Conservation (phyloP, 140 eudicot species). For the Artemisia princeps region DNA sequence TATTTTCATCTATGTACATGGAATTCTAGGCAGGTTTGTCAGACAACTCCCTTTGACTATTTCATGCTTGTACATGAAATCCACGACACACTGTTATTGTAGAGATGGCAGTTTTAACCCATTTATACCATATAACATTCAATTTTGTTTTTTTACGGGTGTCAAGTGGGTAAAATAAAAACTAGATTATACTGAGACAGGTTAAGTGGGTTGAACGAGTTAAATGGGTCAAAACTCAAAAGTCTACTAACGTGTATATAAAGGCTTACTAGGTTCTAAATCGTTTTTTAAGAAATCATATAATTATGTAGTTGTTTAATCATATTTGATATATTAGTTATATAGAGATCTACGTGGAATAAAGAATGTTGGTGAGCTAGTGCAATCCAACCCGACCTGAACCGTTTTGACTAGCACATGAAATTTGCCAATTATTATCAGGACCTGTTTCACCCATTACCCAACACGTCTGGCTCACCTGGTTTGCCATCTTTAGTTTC, state of each 20-base stretch:
- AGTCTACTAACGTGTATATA: no score
- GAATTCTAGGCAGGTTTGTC: neutral
- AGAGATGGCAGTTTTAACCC: no score
- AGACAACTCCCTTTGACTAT: neutral
- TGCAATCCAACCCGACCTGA: neutral
- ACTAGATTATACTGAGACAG: neutral
- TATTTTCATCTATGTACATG: constrained; percentile 17
- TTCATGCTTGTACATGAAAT: neutral
- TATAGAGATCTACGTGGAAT: neutral
- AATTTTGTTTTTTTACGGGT: neutral
- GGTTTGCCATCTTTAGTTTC: neutral
- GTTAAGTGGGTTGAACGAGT: constrained; percentile 2
- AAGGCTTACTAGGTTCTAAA: neutral
- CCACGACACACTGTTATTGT: neutral
- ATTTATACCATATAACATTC: no score
- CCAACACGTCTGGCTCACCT: neutral
- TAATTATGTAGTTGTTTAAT: no score
- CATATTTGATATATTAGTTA: no score
- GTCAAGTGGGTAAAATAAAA: neutral
- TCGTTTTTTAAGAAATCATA: neutral
- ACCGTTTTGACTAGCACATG: neutral
- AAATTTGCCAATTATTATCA: neutral
- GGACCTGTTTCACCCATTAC: neutral
- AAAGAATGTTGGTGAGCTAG: neutral
- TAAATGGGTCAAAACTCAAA: no score